Percentiles rank a stretch among this genome's conserved stretches.
phyloP scores from a whole-genome alignment of 2,329 filamentous ascomycete genomes.

The Pseudogymnoascus sp. region DNA sequence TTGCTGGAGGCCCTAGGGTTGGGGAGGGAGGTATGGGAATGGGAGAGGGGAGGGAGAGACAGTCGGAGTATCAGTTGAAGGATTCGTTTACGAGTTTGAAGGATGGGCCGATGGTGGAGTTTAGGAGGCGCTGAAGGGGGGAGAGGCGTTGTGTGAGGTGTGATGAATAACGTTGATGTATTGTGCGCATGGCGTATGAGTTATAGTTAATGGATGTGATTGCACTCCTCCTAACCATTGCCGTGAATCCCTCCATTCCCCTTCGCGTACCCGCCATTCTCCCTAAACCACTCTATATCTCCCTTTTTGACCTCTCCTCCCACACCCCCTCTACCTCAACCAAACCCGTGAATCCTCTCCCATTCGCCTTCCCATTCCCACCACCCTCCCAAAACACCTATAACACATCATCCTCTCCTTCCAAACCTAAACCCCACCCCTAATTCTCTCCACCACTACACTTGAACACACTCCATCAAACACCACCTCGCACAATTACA shows the following conservation, averaged over 20 bases:
- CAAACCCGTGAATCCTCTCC: background rate
- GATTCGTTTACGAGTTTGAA: conserved; percentile 70
- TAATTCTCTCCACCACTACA: background rate
- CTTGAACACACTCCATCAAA: background rate
- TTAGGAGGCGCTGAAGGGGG: conserved; percentile 27
- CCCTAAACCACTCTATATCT: background rate
- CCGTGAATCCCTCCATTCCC: background rate
- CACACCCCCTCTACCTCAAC: too few relatives aligned
- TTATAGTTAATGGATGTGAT: background rate
- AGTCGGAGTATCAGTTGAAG: conserved; percentile 57
- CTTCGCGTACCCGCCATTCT: background rate
- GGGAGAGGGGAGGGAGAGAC: conserved; percentile 47
- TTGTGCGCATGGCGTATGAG: background rate
- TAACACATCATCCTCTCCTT: background rate
- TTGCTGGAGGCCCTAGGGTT: conserved; percentile 32
- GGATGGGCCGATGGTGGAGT: conserved; percentile 61
- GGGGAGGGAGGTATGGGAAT: conserved; percentile 42
- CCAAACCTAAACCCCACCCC: background rate
- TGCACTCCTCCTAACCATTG: background rate
- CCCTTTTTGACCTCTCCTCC: too few relatives aligned
- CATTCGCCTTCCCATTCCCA: background rate
- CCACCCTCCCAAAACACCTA: background rate
- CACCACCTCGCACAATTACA: background rate
- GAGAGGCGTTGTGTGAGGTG: background rate
- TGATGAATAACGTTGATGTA: background rate